Percentiles rank a stretch among this genome's conserved stretches.
These are phyloP conservation scores for Nicotiana attenuata DNA, from an alignment of 257 asterid species.

Conservation along the genomic window DNA sequence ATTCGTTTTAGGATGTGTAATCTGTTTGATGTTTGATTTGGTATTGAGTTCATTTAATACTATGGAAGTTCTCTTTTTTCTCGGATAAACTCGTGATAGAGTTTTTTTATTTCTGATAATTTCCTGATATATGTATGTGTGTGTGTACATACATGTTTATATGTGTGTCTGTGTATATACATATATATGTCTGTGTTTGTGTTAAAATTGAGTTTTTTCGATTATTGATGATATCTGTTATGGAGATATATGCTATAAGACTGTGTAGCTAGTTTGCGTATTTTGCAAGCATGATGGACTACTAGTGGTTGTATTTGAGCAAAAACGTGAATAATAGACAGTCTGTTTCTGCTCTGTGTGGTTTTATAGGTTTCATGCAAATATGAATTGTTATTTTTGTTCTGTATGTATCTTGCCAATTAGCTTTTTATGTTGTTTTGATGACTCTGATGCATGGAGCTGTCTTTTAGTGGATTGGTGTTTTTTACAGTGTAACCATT, in stretches of 20 bases:
- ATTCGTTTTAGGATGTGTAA: too few species aligned
- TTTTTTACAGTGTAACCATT: background rate
- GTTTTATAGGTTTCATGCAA: background rate
- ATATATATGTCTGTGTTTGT: background rate
- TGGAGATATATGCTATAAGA: background rate
- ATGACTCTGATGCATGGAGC: too few species aligned
- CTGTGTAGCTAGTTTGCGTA: background rate
- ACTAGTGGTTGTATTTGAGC: background rate
- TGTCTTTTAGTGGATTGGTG: background rate
- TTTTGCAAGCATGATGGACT: background rate
- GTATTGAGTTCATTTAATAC: background rate
- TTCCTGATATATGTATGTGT: background rate
- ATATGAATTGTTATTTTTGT: background rate
- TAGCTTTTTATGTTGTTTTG: background rate
- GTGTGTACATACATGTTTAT: too few species aligned
- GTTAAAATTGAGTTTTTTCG: background rate
- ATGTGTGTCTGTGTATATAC: background rate
- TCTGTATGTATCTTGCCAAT: background rate
- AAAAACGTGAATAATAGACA: background rate
- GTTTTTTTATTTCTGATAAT: background rate
- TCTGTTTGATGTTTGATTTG: background rate
- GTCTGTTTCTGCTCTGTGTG: background rate
- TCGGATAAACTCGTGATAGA: background rate
- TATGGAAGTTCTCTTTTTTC: too few species aligned
- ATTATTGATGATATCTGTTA: background rate